Conservation (phyloP, 140 eudicot genomes). For the Flaveria floridana region DNA sequence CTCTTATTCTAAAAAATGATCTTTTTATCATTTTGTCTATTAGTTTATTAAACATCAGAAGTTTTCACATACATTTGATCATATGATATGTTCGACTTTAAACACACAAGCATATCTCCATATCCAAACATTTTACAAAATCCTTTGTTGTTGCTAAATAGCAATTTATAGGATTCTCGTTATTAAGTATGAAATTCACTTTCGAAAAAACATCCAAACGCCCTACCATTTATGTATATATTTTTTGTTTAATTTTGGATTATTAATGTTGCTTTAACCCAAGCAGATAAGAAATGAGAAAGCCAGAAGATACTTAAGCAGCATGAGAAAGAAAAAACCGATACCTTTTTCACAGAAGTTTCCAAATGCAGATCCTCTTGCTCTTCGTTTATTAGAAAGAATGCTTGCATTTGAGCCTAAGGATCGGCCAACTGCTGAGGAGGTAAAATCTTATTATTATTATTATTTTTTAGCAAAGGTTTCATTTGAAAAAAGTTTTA, state of each 20-base stretch:
- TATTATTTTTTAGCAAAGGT: neutral
- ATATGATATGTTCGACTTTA: no score
- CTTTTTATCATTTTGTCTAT: no score
- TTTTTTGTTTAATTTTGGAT: neutral
- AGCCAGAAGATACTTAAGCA: constrained; percentile 78
- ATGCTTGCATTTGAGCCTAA: constrained; percentile 89
- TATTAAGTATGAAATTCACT: neutral
- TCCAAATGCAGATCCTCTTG: constrained; percentile 81
- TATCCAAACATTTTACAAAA: no score
- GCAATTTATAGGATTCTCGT: no score
- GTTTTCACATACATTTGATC: no score
- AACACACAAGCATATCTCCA: no score
- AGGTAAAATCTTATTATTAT: constrained; percentile 39
- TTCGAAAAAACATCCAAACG: neutral
- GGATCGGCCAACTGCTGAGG: constrained; percentile 84
- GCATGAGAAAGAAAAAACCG: constrained; percentile 76
- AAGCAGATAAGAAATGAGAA: constrained; percentile 74
- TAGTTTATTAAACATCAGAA: no score
- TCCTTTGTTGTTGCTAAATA: no score
- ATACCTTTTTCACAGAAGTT: constrained; percentile 78
- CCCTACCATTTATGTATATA: neutral
- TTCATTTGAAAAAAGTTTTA: neutral
- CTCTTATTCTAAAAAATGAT: no score
- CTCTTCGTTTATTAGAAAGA: constrained; percentile 76
- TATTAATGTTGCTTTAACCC: neutral